These are phyloP conservation scores for Ustilago loliicola DNA, from an alignment of 1,284 basidiomycete genomes.

Conservation along the genomic window DNA sequence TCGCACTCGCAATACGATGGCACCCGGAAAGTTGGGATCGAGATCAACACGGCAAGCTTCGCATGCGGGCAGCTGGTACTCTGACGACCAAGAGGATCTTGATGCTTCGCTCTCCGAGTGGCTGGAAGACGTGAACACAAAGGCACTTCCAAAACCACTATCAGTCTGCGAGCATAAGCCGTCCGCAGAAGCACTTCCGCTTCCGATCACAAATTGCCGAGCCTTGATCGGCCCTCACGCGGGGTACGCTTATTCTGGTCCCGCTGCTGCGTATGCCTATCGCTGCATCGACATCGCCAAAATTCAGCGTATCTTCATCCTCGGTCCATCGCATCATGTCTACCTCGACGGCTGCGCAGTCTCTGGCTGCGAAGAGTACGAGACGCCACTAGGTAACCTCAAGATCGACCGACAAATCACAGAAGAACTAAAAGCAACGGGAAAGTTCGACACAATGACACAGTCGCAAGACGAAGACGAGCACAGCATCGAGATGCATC, in stretches of 20 bases:
- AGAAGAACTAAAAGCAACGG: conserved; percentile 77
- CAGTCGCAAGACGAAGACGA: conserved; percentile 86
- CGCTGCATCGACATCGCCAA: conserved; percentile 82
- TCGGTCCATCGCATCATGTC: conserved; percentile 95
- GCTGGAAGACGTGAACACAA: conserved; percentile 25
- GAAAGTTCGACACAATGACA: conserved; percentile 81
- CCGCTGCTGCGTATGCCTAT: conserved; percentile 95
- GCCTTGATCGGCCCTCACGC: conserved; percentile 98
- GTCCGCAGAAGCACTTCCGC: conserved; percentile 71
- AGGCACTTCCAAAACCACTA: conserved; percentile 18
- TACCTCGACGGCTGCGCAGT: conserved; percentile 90
- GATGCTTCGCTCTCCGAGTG: conserved; percentile 34
- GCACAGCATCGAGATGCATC: conserved; percentile 97
- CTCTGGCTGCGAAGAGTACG: conserved; percentile 81
- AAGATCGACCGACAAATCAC: conserved; percentile 82
- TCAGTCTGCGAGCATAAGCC: conserved; percentile 14
- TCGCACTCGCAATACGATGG: conserved; percentile 14
- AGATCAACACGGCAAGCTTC: conserved; percentile 74
- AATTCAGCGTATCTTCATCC: conserved; percentile 90
- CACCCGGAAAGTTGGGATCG: conserved; percentile 14
- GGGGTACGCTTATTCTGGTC: conserved; percentile 94
- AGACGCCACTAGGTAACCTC: conserved; percentile 87
- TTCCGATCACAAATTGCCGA: conserved; percentile 83
- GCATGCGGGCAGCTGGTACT: conserved; percentile 94
- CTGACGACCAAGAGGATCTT: conserved; percentile 75